Percentiles rank a stretch among this genome's conserved stretches.
Evolutionary conservation across 73 alveolate genomes (phyloP).

Genomic region (Paramecium biaurelia): DNA sequence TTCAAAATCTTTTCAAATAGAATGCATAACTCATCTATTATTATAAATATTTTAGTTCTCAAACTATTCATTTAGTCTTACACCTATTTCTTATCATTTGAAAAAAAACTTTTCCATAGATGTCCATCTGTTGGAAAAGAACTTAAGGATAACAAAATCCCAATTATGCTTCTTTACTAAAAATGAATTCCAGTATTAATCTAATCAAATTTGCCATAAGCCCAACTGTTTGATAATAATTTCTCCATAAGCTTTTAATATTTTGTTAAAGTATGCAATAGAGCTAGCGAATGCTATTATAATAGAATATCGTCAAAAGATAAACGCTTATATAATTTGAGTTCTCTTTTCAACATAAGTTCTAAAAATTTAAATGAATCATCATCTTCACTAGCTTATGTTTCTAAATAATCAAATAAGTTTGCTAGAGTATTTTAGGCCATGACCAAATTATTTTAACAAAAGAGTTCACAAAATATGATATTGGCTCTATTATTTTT

Average conservation of each 20-base stretch:
- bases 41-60: not conserved
- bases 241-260: not conserved
- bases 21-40: not conserved
- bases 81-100: not conserved
- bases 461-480: not conserved
- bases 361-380: not conserved
- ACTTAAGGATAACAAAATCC: not conserved
- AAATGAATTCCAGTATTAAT: not conserved
- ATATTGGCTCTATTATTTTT: not conserved
- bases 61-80: not conserved
- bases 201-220: not conserved
- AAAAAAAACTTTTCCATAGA: not conserved
- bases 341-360: not conserved
- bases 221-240: slow-evolving; percentile 12
- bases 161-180: not conserved
- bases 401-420: not conserved
- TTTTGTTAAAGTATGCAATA: not conserved
- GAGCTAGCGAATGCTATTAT: not conserved
- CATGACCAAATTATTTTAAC: not conserved
- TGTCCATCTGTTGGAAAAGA: not conserved
- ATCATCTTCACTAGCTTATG: not conserved
- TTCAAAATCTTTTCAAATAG: not conserved
- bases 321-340: not conserved
- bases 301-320: not conserved
- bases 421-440: not conserved